phyloP scores from a whole-genome alignment of 306 rosid species.

The Quercus variabilis region DNA sequence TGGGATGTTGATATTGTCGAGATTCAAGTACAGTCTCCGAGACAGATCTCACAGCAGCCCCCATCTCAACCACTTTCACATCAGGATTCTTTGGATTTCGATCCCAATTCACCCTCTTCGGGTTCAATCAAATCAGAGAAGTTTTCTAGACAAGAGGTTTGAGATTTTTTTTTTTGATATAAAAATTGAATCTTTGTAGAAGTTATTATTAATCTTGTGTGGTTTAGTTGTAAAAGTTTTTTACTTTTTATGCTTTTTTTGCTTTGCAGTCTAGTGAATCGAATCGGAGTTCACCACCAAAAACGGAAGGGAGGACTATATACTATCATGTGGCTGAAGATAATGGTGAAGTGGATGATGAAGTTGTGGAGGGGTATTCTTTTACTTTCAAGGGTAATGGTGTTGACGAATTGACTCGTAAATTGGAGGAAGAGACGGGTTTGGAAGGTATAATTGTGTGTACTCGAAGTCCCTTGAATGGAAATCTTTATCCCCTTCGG shows the following conservation, averaged over 20 bases:
- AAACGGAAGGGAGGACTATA: constrained; percentile 67
- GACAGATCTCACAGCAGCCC: constrained; percentile 6
- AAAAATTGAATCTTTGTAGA: neutral
- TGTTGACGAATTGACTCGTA: constrained; percentile 67
- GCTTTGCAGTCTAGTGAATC: constrained; percentile 53
- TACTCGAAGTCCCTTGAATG: constrained; percentile 68
- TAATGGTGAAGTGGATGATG: constrained; percentile 71
- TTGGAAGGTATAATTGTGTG: constrained; percentile 70
- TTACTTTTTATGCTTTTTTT: neutral
- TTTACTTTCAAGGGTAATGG: constrained; percentile 71
- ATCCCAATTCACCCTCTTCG: constrained; percentile 33
- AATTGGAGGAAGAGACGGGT: constrained; percentile 79
- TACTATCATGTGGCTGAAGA: constrained; percentile 82
- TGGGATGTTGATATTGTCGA: constrained; percentile 80
- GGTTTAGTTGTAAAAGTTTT: neutral
- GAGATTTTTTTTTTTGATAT: neutral
- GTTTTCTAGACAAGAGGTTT: constrained; percentile 57
- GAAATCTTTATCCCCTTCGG: constrained; percentile 76
- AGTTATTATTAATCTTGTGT: neutral
- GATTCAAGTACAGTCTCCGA: constrained; percentile 45
- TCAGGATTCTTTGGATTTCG: constrained; percentile 61
- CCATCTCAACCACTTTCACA: constrained; percentile 39
- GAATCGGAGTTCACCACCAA: constrained; percentile 40
- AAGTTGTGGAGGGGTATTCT: constrained; percentile 42
- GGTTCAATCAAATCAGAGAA: constrained; percentile 29